Percentiles rank a stretch among this genome's conserved stretches.
Conservation (phyloP, 2,329 filamentous ascomycete genomes). For the Aspergillus tubingensis region DNA sequence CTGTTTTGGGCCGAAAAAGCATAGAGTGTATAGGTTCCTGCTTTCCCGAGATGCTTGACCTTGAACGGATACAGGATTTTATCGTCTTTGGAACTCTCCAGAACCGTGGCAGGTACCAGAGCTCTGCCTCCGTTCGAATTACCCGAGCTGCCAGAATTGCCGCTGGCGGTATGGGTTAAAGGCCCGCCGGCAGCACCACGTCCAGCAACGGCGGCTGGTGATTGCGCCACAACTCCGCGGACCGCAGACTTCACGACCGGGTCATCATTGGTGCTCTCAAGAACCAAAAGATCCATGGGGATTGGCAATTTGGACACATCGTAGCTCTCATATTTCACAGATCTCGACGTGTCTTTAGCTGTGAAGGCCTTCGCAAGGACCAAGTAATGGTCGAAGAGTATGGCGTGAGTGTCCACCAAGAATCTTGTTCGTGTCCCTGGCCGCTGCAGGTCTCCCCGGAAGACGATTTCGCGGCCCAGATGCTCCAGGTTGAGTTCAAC, state of each 20-base stretch:
- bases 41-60: conserved; percentile 89
- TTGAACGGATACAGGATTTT: conserved; percentile 91
- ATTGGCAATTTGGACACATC: conserved; percentile 95
- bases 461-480: conserved; percentile 86
- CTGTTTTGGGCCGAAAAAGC: conserved; percentile 74
- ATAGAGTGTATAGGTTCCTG: conserved; percentile 86
- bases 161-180: conserved; percentile 66
- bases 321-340: conserved; percentile 77
- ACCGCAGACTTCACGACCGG: conserved; percentile 77
- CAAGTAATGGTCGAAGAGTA: conserved; percentile 95
- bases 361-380: conserved; percentile 81
- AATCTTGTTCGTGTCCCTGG: conserved; percentile 85
- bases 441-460: conserved; percentile 83
- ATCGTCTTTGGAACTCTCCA: conserved; percentile 67
- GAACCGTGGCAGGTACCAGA: conserved; percentile 48
- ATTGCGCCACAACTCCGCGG: conserved; percentile 69
- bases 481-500: conserved; percentile 90
- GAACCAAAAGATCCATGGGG: conserved; percentile 90
- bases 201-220: conserved; percentile 53
- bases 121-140: conserved; percentile 60
- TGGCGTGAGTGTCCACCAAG: conserved; percentile 90
- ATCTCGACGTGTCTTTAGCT: conserved; percentile 66
- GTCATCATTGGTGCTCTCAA: conserved; percentile 91
- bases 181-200: conserved; percentile 19
- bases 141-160: conserved; percentile 64